phyloP scores from a whole-genome alignment of 352 stramenopile genomes.

The Pseudoperonospora humuli region DNA sequence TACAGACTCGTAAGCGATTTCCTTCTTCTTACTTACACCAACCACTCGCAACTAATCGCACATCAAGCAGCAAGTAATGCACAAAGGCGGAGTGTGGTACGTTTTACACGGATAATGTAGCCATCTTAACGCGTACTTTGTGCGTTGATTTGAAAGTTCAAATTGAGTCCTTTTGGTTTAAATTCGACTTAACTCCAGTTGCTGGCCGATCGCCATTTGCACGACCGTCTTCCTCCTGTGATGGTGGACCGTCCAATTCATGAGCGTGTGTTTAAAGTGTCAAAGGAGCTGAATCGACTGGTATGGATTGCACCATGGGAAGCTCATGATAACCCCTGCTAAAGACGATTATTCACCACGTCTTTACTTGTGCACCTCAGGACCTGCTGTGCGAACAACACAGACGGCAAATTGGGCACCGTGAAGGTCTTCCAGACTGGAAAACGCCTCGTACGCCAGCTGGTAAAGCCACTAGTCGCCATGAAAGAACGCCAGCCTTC shows the following conservation, averaged over 20 bases:
- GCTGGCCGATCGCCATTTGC: neutral
- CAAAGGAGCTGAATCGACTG: constrained; percentile 35
- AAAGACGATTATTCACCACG: neutral
- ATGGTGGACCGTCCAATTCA: constrained; percentile 23
- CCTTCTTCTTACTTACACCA: no score
- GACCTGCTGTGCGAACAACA: constrained; percentile 51
- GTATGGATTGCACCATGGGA: constrained; percentile 14
- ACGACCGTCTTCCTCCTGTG: neutral
- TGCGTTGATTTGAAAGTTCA: constrained; percentile 9
- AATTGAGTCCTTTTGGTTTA: neutral
- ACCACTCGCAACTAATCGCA: no score
- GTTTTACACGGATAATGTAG: no score
- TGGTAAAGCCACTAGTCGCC: constrained; percentile 24
- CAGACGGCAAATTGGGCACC: constrained; percentile 33
- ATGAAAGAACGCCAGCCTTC: constrained; percentile 23
- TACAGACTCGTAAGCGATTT: no score
- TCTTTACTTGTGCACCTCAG: constrained; percentile 6
- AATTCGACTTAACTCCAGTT: neutral
- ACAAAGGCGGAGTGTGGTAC: no score
- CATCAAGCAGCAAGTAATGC: no score
- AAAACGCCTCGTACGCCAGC: constrained; percentile 24
- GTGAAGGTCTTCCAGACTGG: constrained; percentile 45
- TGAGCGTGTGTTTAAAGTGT: constrained; percentile 51
- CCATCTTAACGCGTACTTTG: no score
- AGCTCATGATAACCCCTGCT: neutral